Base-by-base conservation (phyloP, 495 filamentous ascomycete genomes). In the Podospora comata region DNA sequence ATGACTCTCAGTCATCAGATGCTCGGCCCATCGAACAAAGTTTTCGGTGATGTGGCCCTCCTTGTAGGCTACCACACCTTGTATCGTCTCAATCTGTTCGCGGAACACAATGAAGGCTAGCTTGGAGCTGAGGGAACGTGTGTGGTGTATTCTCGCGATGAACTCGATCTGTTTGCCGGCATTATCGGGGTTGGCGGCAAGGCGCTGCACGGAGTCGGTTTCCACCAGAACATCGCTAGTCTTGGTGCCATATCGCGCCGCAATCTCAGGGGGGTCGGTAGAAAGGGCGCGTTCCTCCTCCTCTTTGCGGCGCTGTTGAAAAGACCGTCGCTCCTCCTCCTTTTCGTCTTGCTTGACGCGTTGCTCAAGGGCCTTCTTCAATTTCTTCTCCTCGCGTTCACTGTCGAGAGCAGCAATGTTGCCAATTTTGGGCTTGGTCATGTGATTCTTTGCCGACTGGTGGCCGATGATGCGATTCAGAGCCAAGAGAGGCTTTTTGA, bases 21-120 rank as follows among this genome's bases (percentile, higher is more conserved):
- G 88, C 70, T 89, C 88, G 16, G 88, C 88, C 86, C 91, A 97
- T 78, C 96, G 94, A 39, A 97, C 90, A 89, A 98, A 97, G 80
- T 94, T 89, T 73, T 88, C 86, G 19, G 86, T 88, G 16, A 90
- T 74, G 55, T 73, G 83, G 73, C 74, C 86, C 73, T 78, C 85
- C 62, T 84, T 79, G 20, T 81, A 81, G 19, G 88, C 82, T 60
- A 92, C 80, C 74, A 92, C 87, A 53, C 89, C 93, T 80, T 98
- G 94, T 18, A 97, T 85, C 57, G 92, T 96, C 72, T 88, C 83
- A 53, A 87, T 86, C 70, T 92, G 88, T 79, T 96, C 91, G 61
- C 92, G 85, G 64, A 98, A 85, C 76, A 96, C 85, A 72, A 98
- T 82, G 78, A 98, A 98, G 63, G 90, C 91, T 66, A 97, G 83